A percentile compares a stretch with the other conserved stretches of the same genome.
phyloP scores from a whole-genome alignment of 2,329 filamentous ascomycete genomes.

The Fusarium chlamydosporum region DNA sequence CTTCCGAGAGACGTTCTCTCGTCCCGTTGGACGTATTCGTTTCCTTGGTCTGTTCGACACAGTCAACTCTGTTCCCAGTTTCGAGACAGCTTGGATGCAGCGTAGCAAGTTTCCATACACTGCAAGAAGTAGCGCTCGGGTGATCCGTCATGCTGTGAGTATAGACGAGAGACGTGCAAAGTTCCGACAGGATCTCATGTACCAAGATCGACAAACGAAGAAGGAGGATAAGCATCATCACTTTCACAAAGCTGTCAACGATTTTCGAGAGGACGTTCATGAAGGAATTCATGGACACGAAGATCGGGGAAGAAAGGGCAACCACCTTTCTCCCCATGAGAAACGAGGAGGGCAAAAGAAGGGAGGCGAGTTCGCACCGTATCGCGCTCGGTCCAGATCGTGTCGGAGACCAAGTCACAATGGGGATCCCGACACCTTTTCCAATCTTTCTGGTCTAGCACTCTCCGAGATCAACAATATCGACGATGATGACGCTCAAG shows the following conservation, averaged over 20 bases:
- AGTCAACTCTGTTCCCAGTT: constrained; percentile 83
- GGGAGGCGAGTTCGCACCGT: constrained; percentile 55
- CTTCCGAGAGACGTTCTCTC: constrained; percentile 84
- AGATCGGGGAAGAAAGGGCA: constrained; percentile 34
- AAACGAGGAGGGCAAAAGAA: constrained; percentile 19
- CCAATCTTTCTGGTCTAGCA: constrained; percentile 52
- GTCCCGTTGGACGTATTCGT: constrained; percentile 79
- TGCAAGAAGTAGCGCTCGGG: constrained; percentile 68
- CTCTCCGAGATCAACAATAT: constrained; percentile 55
- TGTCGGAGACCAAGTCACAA: constrained; percentile 50
- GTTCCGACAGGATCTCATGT: constrained; percentile 78
- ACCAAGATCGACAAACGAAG: constrained; percentile 58
- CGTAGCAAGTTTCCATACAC: constrained; percentile 82
- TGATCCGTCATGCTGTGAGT: constrained; percentile 77
- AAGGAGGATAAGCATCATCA: constrained; percentile 43
- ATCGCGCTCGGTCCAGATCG: constrained; percentile 59
- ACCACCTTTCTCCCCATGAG: constrained; percentile 33
- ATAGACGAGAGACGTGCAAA: constrained; percentile 80
- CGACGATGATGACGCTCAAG: constrained; percentile 69
- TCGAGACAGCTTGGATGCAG: constrained; percentile 83
- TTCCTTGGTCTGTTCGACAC: constrained; percentile 88
- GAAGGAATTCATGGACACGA: constrained; percentile 32
- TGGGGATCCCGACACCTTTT: constrained; percentile 48
- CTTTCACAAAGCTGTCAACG: constrained; percentile 46
- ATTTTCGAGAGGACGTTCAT: constrained; percentile 41